Conservation (phyloP, 2,329 filamentous ascomycete species). For the Zymoseptoria ardabiliae region DNA sequence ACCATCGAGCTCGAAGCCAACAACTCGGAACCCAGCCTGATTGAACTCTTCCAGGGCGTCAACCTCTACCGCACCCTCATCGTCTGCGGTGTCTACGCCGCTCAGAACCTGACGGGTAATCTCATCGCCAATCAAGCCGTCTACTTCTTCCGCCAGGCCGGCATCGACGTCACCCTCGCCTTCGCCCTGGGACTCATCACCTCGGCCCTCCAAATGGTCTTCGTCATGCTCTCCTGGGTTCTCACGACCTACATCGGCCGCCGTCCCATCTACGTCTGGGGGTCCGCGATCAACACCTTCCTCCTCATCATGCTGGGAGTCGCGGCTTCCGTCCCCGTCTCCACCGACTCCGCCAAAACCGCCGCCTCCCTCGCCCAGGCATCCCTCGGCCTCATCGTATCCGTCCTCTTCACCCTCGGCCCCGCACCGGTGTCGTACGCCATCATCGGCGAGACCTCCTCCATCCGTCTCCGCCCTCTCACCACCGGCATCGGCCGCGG, state of each 20-base stretch:
- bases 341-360: conserved; percentile 32
- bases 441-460: conserved; percentile 60
- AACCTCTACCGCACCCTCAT: conserved; percentile 50
- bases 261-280: conserved; percentile 58
- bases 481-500: conserved; percentile 59
- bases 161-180: conserved; percentile 47
- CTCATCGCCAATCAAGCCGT: conserved; percentile 57
- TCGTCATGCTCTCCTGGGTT: conserved; percentile 61
- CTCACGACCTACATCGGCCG: conserved; percentile 58
- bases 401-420: conserved; percentile 56
- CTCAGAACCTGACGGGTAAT: conserved; percentile 57
- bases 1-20: conserved; percentile 48
- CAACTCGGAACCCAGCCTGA: conserved; percentile 40
- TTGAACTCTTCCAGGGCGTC: conserved; percentile 50
- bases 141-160: conserved; percentile 58
- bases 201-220: conserved; percentile 54
- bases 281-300: conserved; percentile 46
- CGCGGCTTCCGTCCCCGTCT: conserved; percentile 44
- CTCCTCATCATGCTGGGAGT: conserved; percentile 55
- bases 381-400: conserved; percentile 57
- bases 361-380: conserved; percentile 50
- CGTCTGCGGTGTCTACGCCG: conserved; percentile 50
- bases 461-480: conserved; percentile 57
- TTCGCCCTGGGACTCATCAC: conserved; percentile 59
- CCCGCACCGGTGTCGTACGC: conserved; percentile 59